Base-by-base conservation (phyloP, 495 filamentous ascomycete genomes). In the Penicillium canariense region DNA sequence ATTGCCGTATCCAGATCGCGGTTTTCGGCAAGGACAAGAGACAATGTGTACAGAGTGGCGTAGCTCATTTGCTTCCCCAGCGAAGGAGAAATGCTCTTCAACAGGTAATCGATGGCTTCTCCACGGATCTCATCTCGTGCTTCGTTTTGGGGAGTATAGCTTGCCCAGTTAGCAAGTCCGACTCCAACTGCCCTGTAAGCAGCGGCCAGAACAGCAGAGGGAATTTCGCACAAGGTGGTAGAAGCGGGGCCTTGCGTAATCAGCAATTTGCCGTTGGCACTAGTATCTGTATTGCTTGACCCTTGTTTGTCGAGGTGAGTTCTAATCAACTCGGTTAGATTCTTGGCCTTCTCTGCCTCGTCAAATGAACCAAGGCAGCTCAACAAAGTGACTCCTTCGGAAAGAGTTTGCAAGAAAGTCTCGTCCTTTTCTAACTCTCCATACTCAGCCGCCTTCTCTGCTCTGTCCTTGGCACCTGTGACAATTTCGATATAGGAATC, bases 401-500 rank as follows among this genome's bases (percentile, higher is more conserved):
- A 84, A 27, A 87, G 80, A 18, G 91, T 96, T 52, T 82, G 77
- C 12, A 98, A 67, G 15, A 92, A 76, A 3, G 77, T 86, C 15
- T 81, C 84, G 63, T 95, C 87, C 31, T 85, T 80, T 61, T 97
- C 95, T 30, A 96, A 71, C 48, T 85, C 83, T 26, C 82, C 78
- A 54, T 91, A 90, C 54, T 88, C 82, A 3, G 89, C 90, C 18
- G 83, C 84, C 64, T 93, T 95, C 47, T 87, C 81, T 5, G 88
- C 83, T 26, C 91, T 77, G 11, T 87, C 88, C 68, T 91, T 94
- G 38, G 84, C 89, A 60, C 85, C 87, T 34, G 81, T 85, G 32
- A 96, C 81, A 46, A 97, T 86, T 46, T 95, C 88, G 15, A 96
- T 73, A 70, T 97, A 98, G 0, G 91, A 89, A 67, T 93, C 85